A percentile compares a stretch with the other conserved stretches of the same genome.
These are phyloP conservation scores for Myxozyma neglecta DNA, from an alignment of 805 yeast genomes.

Conservation along the genomic window DNA sequence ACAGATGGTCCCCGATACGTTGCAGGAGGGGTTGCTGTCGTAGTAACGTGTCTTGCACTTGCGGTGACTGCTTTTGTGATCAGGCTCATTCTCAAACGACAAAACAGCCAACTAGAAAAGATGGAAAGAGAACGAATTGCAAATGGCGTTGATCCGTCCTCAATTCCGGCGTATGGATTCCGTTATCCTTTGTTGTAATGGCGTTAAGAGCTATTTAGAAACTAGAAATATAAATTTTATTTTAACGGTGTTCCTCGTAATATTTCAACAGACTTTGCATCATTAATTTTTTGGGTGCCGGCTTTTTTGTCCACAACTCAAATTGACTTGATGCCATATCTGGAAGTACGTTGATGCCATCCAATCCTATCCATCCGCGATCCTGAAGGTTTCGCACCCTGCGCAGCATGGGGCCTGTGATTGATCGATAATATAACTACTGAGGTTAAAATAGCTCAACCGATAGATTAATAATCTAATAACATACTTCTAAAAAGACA, in stretches of 20 bases:
- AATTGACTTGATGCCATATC: constrained; percentile 16
- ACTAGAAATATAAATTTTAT: not conserved
- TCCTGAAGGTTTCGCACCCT: not conserved
- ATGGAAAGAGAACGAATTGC: constrained; percentile 11
- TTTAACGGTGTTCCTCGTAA: constrained; percentile 9
- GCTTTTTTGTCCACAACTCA: constrained; percentile 18
- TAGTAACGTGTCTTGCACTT: constrained; percentile 6
- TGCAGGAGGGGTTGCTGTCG: constrained; percentile 22
- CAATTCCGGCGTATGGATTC: constrained; percentile 10
- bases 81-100: constrained; percentile 9
- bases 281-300: constrained; percentile 17
- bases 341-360: constrained; percentile 16
- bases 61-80: constrained; percentile 9
- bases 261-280: constrained; percentile 4
- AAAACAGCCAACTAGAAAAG: constrained; percentile 20
- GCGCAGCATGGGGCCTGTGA: constrained; percentile 6
- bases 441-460: not conserved
- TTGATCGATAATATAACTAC: constrained; percentile 8
- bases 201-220: not conserved
- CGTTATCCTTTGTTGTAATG: constrained; percentile 11
- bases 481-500: constrained; percentile 14
- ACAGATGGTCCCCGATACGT: constrained; percentile 22
- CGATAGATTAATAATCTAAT: no score
- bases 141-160: not conserved
- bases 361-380: constrained; percentile 16